Conservation (phyloP, 1,139 yeast genomes). For the Trichomonascaceae sp. region DNA sequence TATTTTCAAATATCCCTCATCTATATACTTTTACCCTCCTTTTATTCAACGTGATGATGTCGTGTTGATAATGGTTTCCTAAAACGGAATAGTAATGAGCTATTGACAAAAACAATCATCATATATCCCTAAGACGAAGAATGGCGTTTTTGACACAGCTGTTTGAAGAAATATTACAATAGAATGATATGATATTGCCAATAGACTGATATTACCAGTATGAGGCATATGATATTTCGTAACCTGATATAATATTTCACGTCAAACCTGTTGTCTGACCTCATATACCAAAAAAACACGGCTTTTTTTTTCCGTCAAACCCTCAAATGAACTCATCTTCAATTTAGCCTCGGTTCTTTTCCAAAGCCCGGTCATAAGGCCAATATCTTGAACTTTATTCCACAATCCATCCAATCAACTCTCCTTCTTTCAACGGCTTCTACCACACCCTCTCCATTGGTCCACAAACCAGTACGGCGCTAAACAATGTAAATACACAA, state of each 20-base stretch:
- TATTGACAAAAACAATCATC: too few relatives aligned
- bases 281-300: neutral
- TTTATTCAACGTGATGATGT: neutral
- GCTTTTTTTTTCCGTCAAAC: neutral
- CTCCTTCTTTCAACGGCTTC: neutral
- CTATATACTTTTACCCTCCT: neutral
- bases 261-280: too few relatives aligned
- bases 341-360: neutral
- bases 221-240: too few relatives aligned
- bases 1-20: too few relatives aligned
- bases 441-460: neutral
- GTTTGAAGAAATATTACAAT: too few relatives aligned
- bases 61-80: neutral
- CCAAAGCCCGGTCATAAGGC: neutral
- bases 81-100: neutral
- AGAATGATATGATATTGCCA: too few relatives aligned
- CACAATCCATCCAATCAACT: neutral
- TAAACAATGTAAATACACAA: neutral
- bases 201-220: neutral
- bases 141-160: neutral
- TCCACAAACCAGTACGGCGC: neutral
- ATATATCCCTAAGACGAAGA: too few relatives aligned
- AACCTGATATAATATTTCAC: too few relatives aligned
- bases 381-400: neutral
- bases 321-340: neutral